Base-by-base conservation (phyloP, 192 early-diverging fungal genomes). In the Coemansia sp. region DNA sequence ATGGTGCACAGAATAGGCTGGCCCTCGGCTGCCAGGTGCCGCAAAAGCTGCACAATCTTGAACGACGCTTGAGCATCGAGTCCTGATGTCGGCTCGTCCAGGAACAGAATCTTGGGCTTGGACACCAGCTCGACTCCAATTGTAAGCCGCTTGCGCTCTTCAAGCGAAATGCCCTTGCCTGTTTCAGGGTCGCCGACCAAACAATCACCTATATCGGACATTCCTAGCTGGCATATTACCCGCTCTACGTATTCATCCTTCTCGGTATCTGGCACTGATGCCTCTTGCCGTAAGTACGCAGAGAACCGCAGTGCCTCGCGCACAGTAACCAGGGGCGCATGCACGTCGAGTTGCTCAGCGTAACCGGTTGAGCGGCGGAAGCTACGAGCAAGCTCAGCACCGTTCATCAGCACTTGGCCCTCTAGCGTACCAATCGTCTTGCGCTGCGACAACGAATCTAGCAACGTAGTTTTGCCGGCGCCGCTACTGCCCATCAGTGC, bases 21-120 rank as follows among this genome's bases (percentile, higher is more conserved):
- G 54, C 86, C 88, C 45, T 84, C 82, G 56, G 86, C 77, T 35
- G 89, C 83, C 68, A 88, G 67, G 60, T 81, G 76, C 63, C 83
- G 85, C 85, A 90, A 79, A 71, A 93, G 89, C 63, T 87, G 84
- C 65, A 89, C 78, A 59, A 90, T 82, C 77, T 91, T 87, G 70
- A 87, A 88, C 0, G 90, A 88, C 17, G 90, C 82, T 67, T 94
- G 92, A 2, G 88, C 86, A 75, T 90, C 89, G 12, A 91, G 79
- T 47, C 94, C 94, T 21, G 89, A 92, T 5, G 92, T 95, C 50
- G 94, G 94, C 68, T 91, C 94, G 77, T 94, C 93, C 60, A 95
- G 82, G 82, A 97, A 92, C 32, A 97, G 84, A 41, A 91, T 71
- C 67, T 88, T 86, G 15, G 90, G 88, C 79, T 89, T 82, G 17